Percentiles rank a stretch among this genome's conserved stretches.
Evolutionary conservation across 108 stramenopile species (phyloP).

Genomic region (Licmophora abbreviata): DNA sequence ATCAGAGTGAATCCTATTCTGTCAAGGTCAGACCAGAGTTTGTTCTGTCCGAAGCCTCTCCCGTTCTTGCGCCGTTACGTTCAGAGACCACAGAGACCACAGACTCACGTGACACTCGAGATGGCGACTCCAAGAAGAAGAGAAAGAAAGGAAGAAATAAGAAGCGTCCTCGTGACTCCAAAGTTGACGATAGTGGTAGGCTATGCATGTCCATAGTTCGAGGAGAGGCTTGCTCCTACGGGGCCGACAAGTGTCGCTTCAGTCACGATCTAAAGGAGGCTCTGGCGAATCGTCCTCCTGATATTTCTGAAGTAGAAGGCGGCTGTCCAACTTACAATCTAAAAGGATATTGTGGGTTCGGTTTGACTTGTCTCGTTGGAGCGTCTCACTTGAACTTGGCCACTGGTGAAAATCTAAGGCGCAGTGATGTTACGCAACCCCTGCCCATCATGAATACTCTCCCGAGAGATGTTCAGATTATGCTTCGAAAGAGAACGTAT

Average conservation of each 20-base stretch:
- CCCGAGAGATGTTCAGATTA: conserved; percentile 41
- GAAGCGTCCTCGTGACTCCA: conserved; percentile 72
- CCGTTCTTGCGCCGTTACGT: neutral
- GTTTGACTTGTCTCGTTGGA: conserved; percentile 68
- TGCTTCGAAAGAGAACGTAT: conserved; percentile 74
- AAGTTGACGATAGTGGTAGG: conserved; percentile 33
- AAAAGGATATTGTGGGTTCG: conserved; percentile 73
- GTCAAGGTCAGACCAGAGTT: conserved; percentile 49
- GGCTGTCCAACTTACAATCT: conserved; percentile 51
- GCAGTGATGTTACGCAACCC: conserved; percentile 9
- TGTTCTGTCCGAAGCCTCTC: conserved; percentile 14
- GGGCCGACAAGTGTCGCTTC: conserved; percentile 52
- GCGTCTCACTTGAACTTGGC: conserved; percentile 56
- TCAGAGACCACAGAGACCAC: neutral
- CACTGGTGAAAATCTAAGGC: conserved; percentile 56
- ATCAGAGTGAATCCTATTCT: conserved; percentile 12
- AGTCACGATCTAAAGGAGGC: conserved; percentile 74
- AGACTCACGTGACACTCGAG: conserved; percentile 14
- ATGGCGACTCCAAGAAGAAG: conserved; percentile 15
- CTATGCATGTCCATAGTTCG: conserved; percentile 50
- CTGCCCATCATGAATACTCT: conserved; percentile 33
- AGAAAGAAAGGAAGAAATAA: conserved; percentile 55
- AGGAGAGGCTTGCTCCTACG: conserved; percentile 46
- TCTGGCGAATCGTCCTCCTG: conserved; percentile 43
- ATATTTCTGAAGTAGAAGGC: conserved; percentile 41